Evolutionary conservation across 2,329 filamentous ascomycete species (phyloP), one percentile per base, ranked within the genome.

Genomic region (Aspergillus neotritici): DNA sequence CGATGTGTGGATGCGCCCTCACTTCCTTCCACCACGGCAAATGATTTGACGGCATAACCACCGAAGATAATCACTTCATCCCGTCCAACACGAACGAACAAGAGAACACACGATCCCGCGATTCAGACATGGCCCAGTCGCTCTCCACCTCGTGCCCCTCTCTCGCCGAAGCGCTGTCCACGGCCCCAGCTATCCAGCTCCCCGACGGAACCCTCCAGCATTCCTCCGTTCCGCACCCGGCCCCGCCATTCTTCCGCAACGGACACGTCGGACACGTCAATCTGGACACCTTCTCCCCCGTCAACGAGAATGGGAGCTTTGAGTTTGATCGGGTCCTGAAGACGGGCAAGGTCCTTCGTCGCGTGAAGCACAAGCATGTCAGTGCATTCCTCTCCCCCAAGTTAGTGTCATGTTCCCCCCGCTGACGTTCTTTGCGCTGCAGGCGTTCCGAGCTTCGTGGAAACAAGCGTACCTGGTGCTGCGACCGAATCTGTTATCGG

Each of bases 291-390:
- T 82, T 88, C 60, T 93, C 87, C 25, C 87, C 89, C 4, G 88
- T 97, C 51, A 94, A 91, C 62, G 84, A 94, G 66, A 90, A 94
- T 66, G 93, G 93, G 50, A 93, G 88, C 66, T 98, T 95, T 65
- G 90, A 93, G 60, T 94, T 94, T 60, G 93, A 98, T 66, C 84
- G 89, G 39, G 87, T 97, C 43, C 78, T 97, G 65, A 97, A 94
- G 71, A 82, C 84, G 44, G 90, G 91, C 46, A 85, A 84, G 54
- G 82, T 95, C 31, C 79, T 86, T 61, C 94, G 94, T 69, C 82
- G 91, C 54, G 94, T 89, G 13, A 85, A 90, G 57, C 95, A 91
- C 73, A 97, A 91, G 47, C 95, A 94, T 83, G 87, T 89, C 67
- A 49, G 58, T 48, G 3, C 6, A 25, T 12, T 11, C 13, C 17